These are phyloP conservation scores for Sporodiniella umbellata DNA, from an alignment of 371 early-diverging fungal genomes.

Conservation along the genomic window DNA sequence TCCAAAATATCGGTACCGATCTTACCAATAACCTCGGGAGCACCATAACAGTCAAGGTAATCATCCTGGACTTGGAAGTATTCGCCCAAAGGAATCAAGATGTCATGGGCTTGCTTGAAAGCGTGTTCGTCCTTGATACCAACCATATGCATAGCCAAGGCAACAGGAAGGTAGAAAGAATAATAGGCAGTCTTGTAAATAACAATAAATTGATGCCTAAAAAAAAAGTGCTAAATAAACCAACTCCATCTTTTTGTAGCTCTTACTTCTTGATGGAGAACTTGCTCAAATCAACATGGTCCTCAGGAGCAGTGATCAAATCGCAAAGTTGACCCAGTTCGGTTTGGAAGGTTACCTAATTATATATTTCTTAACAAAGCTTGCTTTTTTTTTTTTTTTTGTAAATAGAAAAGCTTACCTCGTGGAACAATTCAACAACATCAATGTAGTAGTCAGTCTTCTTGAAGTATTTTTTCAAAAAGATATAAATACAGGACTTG, in stretches of 20 bases:
- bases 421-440: slow-evolving; percentile 90
- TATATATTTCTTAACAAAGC: neutral
- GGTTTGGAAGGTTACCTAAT: slow-evolving; percentile 85
- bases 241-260: too few relatives aligned
- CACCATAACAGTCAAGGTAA: slow-evolving; percentile 91
- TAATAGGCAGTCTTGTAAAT: slow-evolving; percentile 98
- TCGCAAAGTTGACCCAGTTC: slow-evolving; percentile 97
- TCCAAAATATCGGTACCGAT: slow-evolving; percentile 98
- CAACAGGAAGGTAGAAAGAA: slow-evolving; percentile 98
- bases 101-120: slow-evolving; percentile 76
- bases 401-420: slow-evolving; percentile 55
- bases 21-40: slow-evolving; percentile 92
- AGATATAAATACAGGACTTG: slow-evolving; percentile 85
- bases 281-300: slow-evolving; percentile 81
- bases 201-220: slow-evolving; percentile 88
- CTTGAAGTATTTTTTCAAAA: slow-evolving; percentile 91
- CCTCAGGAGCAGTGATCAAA: slow-evolving; percentile 95
- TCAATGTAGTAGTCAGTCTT: slow-evolving; percentile 80
- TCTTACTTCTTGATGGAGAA: slow-evolving; percentile 89
- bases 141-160: slow-evolving; percentile 86
- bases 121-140: slow-evolving; percentile 75
- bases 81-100: slow-evolving; percentile 92
- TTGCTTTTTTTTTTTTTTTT: too few relatives aligned
- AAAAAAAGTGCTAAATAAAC: too few relatives aligned
- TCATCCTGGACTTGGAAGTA: slow-evolving; percentile 98